Evolutionary conservation across 2,329 filamentous ascomycete species (phyloP).

Genomic region (Monosporascus sp.): DNA sequence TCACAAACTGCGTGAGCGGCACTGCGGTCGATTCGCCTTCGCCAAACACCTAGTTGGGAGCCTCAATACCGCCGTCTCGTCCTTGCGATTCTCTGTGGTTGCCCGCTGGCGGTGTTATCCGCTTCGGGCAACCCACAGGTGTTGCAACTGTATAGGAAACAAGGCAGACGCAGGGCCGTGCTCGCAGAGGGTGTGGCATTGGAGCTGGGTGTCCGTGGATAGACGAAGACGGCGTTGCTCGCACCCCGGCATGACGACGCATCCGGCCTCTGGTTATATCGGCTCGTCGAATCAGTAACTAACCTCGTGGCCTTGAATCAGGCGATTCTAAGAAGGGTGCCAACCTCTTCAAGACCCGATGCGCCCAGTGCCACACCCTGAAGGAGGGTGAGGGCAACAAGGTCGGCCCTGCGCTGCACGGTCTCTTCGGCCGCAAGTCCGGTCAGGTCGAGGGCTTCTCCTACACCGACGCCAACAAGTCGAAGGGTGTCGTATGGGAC

Average conservation of each 20-base stretch:
- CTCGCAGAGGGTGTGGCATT: background rate
- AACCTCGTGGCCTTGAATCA: conserved; percentile 35
- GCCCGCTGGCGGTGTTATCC: conserved; percentile 23
- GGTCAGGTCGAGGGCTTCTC: conserved; percentile 87
- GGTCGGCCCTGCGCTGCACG: conserved; percentile 94
- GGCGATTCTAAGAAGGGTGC: conserved; percentile 95
- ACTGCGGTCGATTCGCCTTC: conserved; percentile 1
- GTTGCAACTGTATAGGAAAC: conserved; percentile 3
- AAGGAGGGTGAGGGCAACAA: conserved; percentile 91
- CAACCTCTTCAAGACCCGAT: conserved; percentile 98
- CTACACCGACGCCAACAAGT: conserved; percentile 99
- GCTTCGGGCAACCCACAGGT: background rate
- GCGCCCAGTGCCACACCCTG: conserved; percentile 97
- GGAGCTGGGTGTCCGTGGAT: background rate
- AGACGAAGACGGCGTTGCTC: background rate
- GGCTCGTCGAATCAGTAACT: conserved; percentile 13
- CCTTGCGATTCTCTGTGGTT: conserved; percentile 7
- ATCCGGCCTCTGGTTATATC: background rate
- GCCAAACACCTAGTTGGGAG: background rate
- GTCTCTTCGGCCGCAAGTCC: conserved; percentile 94
- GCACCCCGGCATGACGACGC: background rate
- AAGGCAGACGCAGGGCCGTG: background rate
- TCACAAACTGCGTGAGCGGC: conserved; percentile 4
- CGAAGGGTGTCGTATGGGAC: conserved; percentile 86
- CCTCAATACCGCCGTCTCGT: background rate